Base-by-base conservation (phyloP, 2,329 filamentous ascomycete genomes). In the Pseudocercospora fijiensis region DNA sequence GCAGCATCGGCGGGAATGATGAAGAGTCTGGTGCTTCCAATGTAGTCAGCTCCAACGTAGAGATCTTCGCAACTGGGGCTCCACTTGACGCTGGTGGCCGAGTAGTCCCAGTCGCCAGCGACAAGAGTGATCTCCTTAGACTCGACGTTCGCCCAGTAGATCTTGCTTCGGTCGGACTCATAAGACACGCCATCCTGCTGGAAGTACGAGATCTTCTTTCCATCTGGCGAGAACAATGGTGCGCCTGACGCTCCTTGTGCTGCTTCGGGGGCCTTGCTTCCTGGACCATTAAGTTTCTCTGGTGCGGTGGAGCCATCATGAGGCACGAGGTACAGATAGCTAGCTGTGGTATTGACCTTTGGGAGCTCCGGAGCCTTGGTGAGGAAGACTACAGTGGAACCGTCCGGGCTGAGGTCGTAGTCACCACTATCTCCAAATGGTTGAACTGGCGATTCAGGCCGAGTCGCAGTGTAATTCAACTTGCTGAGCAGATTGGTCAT, bases 301-400 rank as follows among this genome's bases (percentile, higher is more conserved):
- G 70, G 66, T 2, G 68, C 66, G 22, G 70, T 65, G 11, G 69
- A 71, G 2, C 70, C 70, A 63, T 72, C 67, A 51, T 72, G 70
- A 56, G 69, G 69, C 2, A 72, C 70, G 2, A 72, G 43, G 28
- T 72, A 72, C 20, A 72, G 55, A 52, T 72, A 71, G 63, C 65
- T 70, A 27, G 68, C 65, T 1, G 69, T 69, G 55, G 66, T 63
- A 47, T 69, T 68, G n/a, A 67, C 70, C 47, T 70, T 70, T 55
- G 69, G 63, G 13, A 70, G 63, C 33, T 72, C 66, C 4, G 69
- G 70, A 5, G 69, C 69, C 57, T 71, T 69, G 33, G 67, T 69
- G 37, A 70, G 52, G 65, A 72, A 72, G 1, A 70, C 69, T 18
- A 70, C 69, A 7, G 66, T 63, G 24, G 63, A 66, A 9, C 70